Evolutionary conservation across 768 basidiomycete species (phyloP), one percentile per base, ranked within the genome.

Genomic region (Russula dissimulans): DNA sequence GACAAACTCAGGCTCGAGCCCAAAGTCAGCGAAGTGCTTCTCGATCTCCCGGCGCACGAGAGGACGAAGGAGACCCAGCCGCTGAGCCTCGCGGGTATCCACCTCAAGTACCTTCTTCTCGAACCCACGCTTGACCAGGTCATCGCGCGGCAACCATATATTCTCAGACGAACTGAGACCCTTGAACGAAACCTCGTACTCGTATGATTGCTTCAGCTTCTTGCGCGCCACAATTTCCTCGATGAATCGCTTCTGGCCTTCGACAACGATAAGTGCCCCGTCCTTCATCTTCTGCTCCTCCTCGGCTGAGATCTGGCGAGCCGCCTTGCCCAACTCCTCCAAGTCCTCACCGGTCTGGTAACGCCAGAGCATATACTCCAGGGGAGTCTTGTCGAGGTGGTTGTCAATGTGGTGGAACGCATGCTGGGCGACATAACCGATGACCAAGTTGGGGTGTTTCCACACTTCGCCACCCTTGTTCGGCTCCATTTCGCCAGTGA

Each of bases 381-480:
- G 86, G 52, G 95, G 91, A 14, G 95, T 97, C 83, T 94, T 95
- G 82, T 97, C 95, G 71, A 97, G 90, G 72, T 97, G 95, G 74
- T 92, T 78, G 74, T 97, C 95, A 71, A 97, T 97, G 75, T 97
- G 95, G 81, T 97, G 95, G 94, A 97, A 97, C 63, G 95, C 95
- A 76, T 97, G 95, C 76, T 97, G 95, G 44, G 95, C 95, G 67
- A 97, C 95, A 78, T 97, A 97, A 71, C 95, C 95, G 65, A 97
- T 95, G 77, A 97, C 95, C 84, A 97, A 81, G 83, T 97, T 97
- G 64, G 95, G 95, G 79, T 97, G 95, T 79, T 95, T 97, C 95
- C 95, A 97, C 76, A 89, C 86, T 76, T 94, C 91, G 81, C 95
- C 95, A 64, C 91, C 91, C 78, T 85, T 88, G 84, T 97, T 97